These are phyloP conservation scores for Zymoseptoria pseudotritici DNA, from an alignment of 2,329 filamentous ascomycete genomes.

Conservation along the genomic window DNA sequence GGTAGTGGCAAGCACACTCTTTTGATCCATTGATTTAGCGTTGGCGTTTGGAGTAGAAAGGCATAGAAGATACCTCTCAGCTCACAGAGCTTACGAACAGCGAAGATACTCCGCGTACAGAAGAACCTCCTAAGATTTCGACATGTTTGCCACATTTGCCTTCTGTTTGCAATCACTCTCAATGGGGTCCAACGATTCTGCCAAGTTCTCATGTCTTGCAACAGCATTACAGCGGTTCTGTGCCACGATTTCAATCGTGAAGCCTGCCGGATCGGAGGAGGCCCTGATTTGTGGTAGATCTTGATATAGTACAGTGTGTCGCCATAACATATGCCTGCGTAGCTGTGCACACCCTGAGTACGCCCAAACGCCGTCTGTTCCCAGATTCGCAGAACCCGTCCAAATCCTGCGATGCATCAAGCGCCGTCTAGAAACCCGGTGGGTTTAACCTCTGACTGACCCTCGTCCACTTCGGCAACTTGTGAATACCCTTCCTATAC, in stretches of 20 bases:
- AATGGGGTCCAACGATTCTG: too few relatives aligned
- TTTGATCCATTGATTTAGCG: constrained; percentile 2
- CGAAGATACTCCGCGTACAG: not conserved
- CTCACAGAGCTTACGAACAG: not conserved
- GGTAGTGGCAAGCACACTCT: constrained; percentile 3
- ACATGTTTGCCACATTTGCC: not conserved
- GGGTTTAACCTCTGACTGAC: constrained; percentile 91
- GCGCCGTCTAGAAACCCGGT: constrained; percentile 65
- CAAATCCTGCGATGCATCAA: not conserved
- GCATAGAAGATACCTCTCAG: not conserved
- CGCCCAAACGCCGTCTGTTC: not conserved
- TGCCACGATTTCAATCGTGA: too few relatives aligned
- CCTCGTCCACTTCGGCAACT: constrained; percentile 72
- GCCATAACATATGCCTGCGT: not conserved
- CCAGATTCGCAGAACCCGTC: too few relatives aligned
- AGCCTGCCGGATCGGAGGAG: too few relatives aligned
- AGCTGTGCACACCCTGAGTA: not conserved
- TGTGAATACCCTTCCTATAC: constrained; percentile 96
- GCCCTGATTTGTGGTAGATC: not conserved
- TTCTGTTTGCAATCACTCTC: not conserved
- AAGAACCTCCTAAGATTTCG: not conserved
- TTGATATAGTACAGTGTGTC: not conserved
- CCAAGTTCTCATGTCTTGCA: too few relatives aligned
- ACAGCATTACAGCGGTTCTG: too few relatives aligned
- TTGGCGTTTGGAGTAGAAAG: not conserved